phyloP scores from a whole-genome alignment of 192 early-diverging fungal genomes.

The Mortierella alpina region DNA sequence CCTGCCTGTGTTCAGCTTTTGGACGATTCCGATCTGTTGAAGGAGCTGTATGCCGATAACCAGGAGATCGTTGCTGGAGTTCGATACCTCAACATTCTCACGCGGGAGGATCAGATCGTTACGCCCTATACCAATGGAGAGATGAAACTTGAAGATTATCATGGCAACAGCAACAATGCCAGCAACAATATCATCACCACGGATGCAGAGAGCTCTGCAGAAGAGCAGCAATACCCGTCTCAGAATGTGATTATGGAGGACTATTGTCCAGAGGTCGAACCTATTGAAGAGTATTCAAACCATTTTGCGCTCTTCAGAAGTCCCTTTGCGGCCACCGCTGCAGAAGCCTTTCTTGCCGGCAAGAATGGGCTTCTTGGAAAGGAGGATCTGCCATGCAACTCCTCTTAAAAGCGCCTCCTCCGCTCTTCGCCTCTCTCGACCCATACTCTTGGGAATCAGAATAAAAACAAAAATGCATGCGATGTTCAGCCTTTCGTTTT shows the following conservation, averaged over 20 bases:
- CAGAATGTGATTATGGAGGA: constrained; percentile 27
- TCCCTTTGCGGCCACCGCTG: constrained; percentile 15
- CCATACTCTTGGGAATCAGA: no score
- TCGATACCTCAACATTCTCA: constrained; percentile 18
- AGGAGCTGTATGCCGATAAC: background rate
- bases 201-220: background rate
- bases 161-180: background rate
- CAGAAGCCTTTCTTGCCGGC: constrained; percentile 8
- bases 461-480: no score
- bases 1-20: constrained; percentile 21
- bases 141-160: background rate
- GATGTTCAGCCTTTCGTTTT: no score
- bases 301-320: constrained; percentile 20
- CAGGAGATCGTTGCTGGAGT: background rate
- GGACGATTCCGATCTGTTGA: constrained; percentile 13
- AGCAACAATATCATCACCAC: background rate
- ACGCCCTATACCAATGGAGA: constrained; percentile 19
- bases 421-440: no score
- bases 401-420: no score
- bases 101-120: constrained; percentile 8
- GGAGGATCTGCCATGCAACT: no score
- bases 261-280: background rate
- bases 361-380: background rate
- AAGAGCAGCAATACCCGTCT: background rate
- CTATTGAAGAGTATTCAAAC: background rate